Evolutionary conservation across 2,329 filamentous ascomycete genomes (phyloP), one percentile per base, ranked within the genome.

Genomic region (Phaeomoniella chlamydospora): DNA sequence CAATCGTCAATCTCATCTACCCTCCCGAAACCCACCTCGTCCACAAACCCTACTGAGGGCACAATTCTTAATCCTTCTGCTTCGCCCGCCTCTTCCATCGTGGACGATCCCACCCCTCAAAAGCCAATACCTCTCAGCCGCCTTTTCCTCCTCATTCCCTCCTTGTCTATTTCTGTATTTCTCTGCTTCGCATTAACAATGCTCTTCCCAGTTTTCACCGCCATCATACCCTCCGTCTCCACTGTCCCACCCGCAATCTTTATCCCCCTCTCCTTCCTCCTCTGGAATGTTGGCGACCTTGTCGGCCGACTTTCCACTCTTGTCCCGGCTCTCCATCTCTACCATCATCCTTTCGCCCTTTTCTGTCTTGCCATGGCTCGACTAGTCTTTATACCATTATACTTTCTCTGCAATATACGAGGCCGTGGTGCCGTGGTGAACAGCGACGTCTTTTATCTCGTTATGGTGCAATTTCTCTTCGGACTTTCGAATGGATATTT

Each of bases 181-280:
- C 54, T 87, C 43, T 86, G 79, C 51, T 96, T 96, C 50, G 61
- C 70, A 30, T 61, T 88, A 37, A 87, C 87, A 34, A 96, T 98
- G 88, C 77, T 90, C 53, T 96, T 87, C 63, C 90, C 90, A 1
- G 83, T 96, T 41, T 92, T 92, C 58, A 96, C 90, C 0, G 62
- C 69, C 39, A 74, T 79, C 56, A 78, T 80, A 36, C 43, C 65
- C 15, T 73, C 67, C 2, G 61, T 70, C 40, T 59, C 67, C 12
- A 59, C 92, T 12, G 72, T 92, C 44, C 72, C 59, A 37, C 74
- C 83, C 0, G 67, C 75, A 1, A 76, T 79, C 12, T 98, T 96
- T 55, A 87, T 96, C 39, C 87, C 90, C 0, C 67, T 94, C 1
- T 85, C 73, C 3, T 93, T 96, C 57, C 73, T 96, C 40, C 74